These are phyloP conservation scores for Capsella bursapastoris DNA, from an alignment of 345 rosid species.

Conservation along the genomic window DNA sequence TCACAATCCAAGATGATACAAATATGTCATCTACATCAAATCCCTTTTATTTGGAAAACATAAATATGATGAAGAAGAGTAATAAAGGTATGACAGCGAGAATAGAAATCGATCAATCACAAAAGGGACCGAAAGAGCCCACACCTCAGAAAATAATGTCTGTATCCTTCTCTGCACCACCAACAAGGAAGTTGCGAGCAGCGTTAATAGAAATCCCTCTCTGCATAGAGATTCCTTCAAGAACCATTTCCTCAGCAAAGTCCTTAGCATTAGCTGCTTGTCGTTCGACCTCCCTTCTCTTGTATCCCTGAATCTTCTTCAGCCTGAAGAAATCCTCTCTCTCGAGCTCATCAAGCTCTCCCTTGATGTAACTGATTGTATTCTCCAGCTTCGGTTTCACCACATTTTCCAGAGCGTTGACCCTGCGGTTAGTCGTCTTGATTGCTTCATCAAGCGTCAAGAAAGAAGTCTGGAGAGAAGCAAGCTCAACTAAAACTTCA, in stretches of 20 bases:
- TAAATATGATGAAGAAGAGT: constrained; percentile 21
- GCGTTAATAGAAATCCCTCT: constrained; percentile 67
- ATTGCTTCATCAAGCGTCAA: constrained; percentile 93
- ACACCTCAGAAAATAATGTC: constrained; percentile 77
- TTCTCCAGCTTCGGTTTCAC: constrained; percentile 91
- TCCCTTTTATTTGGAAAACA: constrained; percentile 38
- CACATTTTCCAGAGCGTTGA: constrained; percentile 89
- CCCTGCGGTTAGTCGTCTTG: constrained; percentile 94
- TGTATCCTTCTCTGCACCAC: constrained; percentile 65
- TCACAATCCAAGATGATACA: constrained; percentile 45
- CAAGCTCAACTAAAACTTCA: constrained; percentile 92
- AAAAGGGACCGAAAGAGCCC: constrained; percentile 33
- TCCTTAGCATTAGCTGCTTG: constrained; percentile 55
- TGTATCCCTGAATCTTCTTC: constrained; percentile 87
- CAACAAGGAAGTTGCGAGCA: constrained; percentile 65
- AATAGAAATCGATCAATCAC: constrained; percentile 26
- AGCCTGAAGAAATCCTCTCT: constrained; percentile 93
- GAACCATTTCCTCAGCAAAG: constrained; percentile 73
- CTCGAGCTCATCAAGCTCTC: constrained; percentile 92
- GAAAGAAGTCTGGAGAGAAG: constrained; percentile 93
- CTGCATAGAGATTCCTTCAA: constrained; percentile 72
- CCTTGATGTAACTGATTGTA: constrained; percentile 81
- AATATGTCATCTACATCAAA: constrained; percentile 41
- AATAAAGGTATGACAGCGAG: neutral
- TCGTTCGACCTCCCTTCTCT: constrained; percentile 76